Base-by-base conservation (phyloP, 805 yeast species). In the Myxozyma mucilagina region DNA sequence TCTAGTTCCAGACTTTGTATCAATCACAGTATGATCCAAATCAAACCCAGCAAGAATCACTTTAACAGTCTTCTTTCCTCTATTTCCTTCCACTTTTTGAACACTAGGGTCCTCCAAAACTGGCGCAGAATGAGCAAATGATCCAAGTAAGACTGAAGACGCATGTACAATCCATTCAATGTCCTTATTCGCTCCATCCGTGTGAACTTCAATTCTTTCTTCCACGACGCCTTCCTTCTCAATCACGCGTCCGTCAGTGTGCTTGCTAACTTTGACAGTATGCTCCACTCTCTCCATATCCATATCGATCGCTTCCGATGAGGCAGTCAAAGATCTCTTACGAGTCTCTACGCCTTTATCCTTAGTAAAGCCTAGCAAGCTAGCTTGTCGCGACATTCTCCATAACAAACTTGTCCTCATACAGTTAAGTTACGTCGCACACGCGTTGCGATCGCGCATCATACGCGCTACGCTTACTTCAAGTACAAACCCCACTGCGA, bases 21-120 rank as follows among this genome's bases (percentile, higher is more conserved):
- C 71, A 0, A 90, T 82, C 7, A 93, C 67, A 0, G 98, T 93
- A 8, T 84, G 87, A 75, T 93, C 99, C 53, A 93, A 76, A 72
- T 93, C 98, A 73, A 92, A 93, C 0, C 88, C 87, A 1, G 90
- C 90, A 0, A 87, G 68, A 45, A 78, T 78, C 1, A 76, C 60
- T 3, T 63, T 55, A 1, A 55, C 63, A 0, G 56, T 14, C 6
- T 6, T 50, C 38, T 48, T 32, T 11, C 24, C 48, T 11, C 18
- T 34, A 16, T 6, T n/a, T 3, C 9, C 38, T 31, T 34, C 52
- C 29, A 10, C 18, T 24, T 14, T 14, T 20, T 29, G 11, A 3
- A 10, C 5, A 11, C 31, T 16, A 13, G n/a, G 5, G 45, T 5
- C 6, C 10, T 5, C 45, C 4, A n/a, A 24, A 16, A 13, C 44